Evolutionary conservation across 225 moss, liverwort and hornwort genomes (phyloP).

Genomic region (Pseudisothecium myosuroides): DNA sequence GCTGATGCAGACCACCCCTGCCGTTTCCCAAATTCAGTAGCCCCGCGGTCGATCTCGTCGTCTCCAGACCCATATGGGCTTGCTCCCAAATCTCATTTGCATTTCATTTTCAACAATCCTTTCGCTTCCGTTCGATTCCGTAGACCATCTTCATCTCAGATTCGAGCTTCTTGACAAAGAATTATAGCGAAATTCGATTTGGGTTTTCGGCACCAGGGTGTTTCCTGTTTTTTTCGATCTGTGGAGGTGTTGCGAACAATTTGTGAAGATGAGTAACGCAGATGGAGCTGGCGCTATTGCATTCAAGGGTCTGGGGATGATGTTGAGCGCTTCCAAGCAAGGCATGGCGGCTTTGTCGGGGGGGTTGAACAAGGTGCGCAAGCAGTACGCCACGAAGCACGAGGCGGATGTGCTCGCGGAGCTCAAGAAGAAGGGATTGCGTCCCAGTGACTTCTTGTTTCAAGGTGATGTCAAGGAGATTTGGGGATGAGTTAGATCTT

Average conservation of each 20-base stretch:
- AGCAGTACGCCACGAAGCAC: conserved; percentile 90
- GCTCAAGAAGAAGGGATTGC: conserved; percentile 52
- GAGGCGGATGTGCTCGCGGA: conserved; percentile 72
- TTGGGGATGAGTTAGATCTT: not conserved
- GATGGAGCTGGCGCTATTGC: conserved; percentile 39
- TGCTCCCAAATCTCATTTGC: not conserved
- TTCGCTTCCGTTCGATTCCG: not conserved
- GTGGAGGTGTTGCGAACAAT: not conserved
- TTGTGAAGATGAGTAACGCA: conserved; percentile 20
- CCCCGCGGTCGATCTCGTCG: not conserved
- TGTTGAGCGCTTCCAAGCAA: conserved; percentile 75
- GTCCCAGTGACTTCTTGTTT: conserved; percentile 48
- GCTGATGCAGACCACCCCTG: not conserved
- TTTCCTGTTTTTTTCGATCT: not conserved
- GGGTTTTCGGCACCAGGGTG: not conserved
- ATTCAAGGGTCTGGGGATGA: conserved; percentile 77
- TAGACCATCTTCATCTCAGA: not conserved
- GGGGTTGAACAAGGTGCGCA: conserved; percentile 71
- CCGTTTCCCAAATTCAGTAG: not conserved
- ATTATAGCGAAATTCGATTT: not conserved
- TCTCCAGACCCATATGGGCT: not conserved
- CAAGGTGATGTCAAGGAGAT: conserved; percentile 25
- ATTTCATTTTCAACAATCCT: not conserved
- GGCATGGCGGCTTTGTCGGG: conserved; percentile 65
- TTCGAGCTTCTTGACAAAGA: not conserved